Evolutionary conservation across 371 early-diverging fungal species (phyloP).

Genomic region (Mortierella sp.): DNA sequence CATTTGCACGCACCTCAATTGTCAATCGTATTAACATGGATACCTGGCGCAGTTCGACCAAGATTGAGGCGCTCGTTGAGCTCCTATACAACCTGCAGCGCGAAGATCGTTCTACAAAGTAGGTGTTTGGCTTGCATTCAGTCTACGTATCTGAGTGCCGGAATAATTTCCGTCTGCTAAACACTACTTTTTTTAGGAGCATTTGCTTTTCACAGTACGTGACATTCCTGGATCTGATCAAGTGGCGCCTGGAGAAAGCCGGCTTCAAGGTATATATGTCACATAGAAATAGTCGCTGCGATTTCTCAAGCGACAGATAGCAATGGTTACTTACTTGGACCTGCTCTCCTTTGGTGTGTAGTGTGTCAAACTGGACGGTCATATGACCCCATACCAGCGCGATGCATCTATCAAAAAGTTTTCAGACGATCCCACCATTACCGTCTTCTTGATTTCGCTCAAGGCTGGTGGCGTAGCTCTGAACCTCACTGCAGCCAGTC

Average conservation of each 20-base stretch:
- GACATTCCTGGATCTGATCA: constrained; percentile 91
- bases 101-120: constrained; percentile 85
- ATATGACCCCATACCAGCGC: constrained; percentile 89
- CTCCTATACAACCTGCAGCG: constrained; percentile 83
- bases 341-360: constrained; percentile 8
- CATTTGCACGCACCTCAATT: constrained; percentile 79
- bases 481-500: constrained; percentile 94
- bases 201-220: constrained; percentile 95
- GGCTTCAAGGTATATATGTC: constrained; percentile 74
- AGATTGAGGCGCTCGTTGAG: constrained; percentile 94
- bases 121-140: not conserved
- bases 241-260: constrained; percentile 94
- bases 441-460: constrained; percentile 90
- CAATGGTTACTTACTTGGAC: not conserved
- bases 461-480: constrained; percentile 98
- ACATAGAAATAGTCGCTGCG: not conserved
- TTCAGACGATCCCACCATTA: constrained; percentile 83
- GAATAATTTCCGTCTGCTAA: too few species aligned
- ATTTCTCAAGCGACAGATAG: not conserved
- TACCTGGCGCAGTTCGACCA: constrained; percentile 87
- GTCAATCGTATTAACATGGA: constrained; percentile 92
- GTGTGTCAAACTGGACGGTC: constrained; percentile 94
- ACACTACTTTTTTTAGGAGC: constrained; percentile 32
- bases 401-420: constrained; percentile 81
- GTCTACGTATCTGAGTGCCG: too few species aligned